Evolutionary conservation across 2,329 filamentous ascomycete species (phyloP).

Genomic region (Camillea tinctor): DNA sequence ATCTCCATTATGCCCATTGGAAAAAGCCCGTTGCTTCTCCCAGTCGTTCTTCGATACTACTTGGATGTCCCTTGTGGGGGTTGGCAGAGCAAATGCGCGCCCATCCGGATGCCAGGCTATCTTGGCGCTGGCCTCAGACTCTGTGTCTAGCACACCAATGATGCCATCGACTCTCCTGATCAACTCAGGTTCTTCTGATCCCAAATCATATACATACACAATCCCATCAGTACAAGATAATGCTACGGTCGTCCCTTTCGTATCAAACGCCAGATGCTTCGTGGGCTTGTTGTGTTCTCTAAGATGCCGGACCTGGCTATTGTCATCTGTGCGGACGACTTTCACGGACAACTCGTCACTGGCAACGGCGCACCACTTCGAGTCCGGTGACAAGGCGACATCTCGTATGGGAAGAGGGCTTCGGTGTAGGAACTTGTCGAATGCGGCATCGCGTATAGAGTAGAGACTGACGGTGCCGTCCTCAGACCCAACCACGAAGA

Average conservation of each 20-base stretch:
- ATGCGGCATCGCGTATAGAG: conserved; percentile 69
- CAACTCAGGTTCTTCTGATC: conserved; percentile 74
- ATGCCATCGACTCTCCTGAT: conserved; percentile 82
- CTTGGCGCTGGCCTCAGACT: conserved; percentile 71
- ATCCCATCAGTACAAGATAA: conserved; percentile 87
- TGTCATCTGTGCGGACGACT: conserved; percentile 79
- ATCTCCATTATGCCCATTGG: conserved; percentile 75
- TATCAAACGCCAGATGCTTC: conserved; percentile 90
- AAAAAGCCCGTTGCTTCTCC: conserved; percentile 79
- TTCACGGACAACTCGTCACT: conserved; percentile 94
- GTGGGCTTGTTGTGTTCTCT: conserved; percentile 82
- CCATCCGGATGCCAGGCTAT: conserved; percentile 94
- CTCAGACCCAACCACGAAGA: conserved; percentile 87
- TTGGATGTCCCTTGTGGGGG: conserved; percentile 77
- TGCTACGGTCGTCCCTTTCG: conserved; percentile 70
- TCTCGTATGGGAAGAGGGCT: conserved; percentile 85
- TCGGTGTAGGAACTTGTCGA: conserved; percentile 80
- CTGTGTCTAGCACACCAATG: conserved; percentile 74
- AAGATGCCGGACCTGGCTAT: conserved; percentile 71
- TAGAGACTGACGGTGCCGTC: conserved; percentile 96
- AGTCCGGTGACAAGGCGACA: conserved; percentile 76
- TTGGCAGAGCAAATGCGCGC: conserved; percentile 82
- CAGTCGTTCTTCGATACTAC: conserved; percentile 87
- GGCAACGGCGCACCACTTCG: conserved; percentile 88
- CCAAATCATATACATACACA: conserved; percentile 85